phyloP scores from a whole-genome alignment of 768 basidiomycete species.

The Trametes meyenii region DNA sequence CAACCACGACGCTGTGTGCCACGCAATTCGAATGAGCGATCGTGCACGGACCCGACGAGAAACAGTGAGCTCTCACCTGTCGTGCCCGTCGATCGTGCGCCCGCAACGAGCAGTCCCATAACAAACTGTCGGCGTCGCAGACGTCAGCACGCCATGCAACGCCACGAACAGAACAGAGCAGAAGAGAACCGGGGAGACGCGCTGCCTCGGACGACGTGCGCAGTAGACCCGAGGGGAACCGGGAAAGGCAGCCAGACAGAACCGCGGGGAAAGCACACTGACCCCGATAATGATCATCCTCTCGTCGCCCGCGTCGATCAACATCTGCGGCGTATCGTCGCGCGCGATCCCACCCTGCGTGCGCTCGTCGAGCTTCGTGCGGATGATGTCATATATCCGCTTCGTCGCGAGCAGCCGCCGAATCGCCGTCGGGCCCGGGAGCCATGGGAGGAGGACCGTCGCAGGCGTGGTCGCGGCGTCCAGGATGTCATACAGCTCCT shows the following conservation, averaged over 20 bases:
- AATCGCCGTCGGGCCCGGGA: constrained; percentile 73
- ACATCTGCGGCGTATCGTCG: constrained; percentile 74
- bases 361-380: constrained; percentile 56
- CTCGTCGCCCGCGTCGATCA: constrained; percentile 72
- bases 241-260: background rate
- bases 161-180: background rate
- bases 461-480: constrained; percentile 74
- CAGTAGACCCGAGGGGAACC: background rate
- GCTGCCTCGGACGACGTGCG: background rate
- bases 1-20: constrained; percentile 64
- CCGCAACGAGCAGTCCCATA: constrained; percentile 79
- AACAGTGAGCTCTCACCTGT: constrained; percentile 47
- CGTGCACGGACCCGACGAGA: background rate
- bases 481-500: constrained; percentile 65
- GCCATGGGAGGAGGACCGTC: constrained; percentile 75
- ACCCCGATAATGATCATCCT: constrained; percentile 71
- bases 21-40: constrained; percentile 8
- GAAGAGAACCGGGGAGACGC: background rate
- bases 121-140: constrained; percentile 57
- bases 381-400: constrained; percentile 72
- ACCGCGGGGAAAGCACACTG: constrained; percentile 31
- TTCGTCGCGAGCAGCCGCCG: constrained; percentile 74
- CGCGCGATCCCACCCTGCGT: constrained; percentile 56
- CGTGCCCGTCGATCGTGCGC: constrained; percentile 79
- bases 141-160: constrained; percentile 16